Evolutionary conservation across 2,329 filamentous ascomycete genomes (phyloP), one percentile per base, ranked within the genome.

Genomic region (Fusarium burgessii): DNA sequence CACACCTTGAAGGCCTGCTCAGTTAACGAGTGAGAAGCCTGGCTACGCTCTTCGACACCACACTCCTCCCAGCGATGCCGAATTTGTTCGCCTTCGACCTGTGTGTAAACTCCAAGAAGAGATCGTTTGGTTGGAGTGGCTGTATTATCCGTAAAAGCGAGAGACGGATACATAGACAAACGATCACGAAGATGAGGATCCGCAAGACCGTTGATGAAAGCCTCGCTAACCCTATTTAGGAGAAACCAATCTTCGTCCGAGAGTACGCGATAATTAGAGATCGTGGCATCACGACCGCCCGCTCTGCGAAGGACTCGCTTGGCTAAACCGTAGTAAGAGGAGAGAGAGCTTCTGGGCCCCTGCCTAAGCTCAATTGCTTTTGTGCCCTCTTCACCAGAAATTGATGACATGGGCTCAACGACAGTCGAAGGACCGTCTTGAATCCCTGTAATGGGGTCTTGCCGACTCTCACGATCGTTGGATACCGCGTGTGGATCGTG

Each of bases 71-170:
- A 80, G 6, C 81, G 74, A 75, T 86, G 82, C 3, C 86, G 80
- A 25, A 89, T 76, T 23, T 80, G 79, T 73, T 91, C 89, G 11
- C 89, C 89, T 72, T 91, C 89, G 4, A 84, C 78, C 68, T 90
- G 87, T 17, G 80, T 84, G 65, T 81, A 84, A 5, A 89, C 82
- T 1, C 87, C 87, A n/a, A 82, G 78, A 2, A 91, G 82, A 6
- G 88, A 87, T 41, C 86, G 84, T 61, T 81, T 78, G 52, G 77
- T 78, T 9, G 78, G 71, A 5, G 68, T 55, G 5, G 76, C 74
- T 1, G 75, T 58, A 3, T 66, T 54, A 12, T 77, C 66, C 17
- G 76, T 77, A 33, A 82, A 82, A 9, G 79, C 76, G 10, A 90
- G 81, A 4, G 88, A 88, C n/a, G 80, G 81, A 57, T 84, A 87